Evolutionary conservation across 1,284 basidiomycete species (phyloP).

Genomic region (Ganoderma boninense): DNA sequence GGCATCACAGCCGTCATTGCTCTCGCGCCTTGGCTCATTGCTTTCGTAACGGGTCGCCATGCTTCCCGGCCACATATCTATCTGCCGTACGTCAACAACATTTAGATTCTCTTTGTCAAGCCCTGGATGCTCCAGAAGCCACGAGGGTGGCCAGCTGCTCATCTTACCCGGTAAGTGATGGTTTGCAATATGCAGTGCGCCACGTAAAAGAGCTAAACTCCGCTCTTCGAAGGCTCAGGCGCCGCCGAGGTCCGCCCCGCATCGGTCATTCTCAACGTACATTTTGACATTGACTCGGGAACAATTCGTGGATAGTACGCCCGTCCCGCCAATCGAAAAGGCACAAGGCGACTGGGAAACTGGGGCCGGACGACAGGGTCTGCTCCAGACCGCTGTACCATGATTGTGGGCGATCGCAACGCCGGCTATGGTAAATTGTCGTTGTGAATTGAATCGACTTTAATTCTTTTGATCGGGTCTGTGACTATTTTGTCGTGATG

Average conservation of each 20-base stretch:
- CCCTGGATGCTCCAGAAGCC: neutral
- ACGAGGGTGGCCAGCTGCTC: neutral
- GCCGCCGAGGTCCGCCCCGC: too few species aligned
- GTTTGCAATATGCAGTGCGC: neutral
- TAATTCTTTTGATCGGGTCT: neutral
- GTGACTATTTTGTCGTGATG: neutral
- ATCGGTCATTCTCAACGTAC: neutral
- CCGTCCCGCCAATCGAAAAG: neutral
- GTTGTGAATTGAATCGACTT: neutral
- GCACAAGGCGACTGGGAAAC: neutral
- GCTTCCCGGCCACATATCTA: slow-evolving; percentile 3
- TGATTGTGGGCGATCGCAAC: neutral
- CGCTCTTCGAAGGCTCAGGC: neutral
- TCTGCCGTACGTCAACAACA: neutral
- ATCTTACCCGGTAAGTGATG: neutral
- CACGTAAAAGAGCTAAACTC: neutral
- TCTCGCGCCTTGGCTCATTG: neutral
- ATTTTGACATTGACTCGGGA: neutral
- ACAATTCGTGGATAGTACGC: neutral
- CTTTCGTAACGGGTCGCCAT: neutral
- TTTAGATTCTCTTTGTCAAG: neutral
- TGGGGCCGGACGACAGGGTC: neutral
- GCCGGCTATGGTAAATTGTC: neutral
- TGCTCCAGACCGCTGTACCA: neutral
- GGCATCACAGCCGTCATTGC: too few species aligned